These are phyloP conservation scores for Fusarium liriodendri DNA, from an alignment of 2,329 filamentous ascomycete genomes.

Conservation along the genomic window DNA sequence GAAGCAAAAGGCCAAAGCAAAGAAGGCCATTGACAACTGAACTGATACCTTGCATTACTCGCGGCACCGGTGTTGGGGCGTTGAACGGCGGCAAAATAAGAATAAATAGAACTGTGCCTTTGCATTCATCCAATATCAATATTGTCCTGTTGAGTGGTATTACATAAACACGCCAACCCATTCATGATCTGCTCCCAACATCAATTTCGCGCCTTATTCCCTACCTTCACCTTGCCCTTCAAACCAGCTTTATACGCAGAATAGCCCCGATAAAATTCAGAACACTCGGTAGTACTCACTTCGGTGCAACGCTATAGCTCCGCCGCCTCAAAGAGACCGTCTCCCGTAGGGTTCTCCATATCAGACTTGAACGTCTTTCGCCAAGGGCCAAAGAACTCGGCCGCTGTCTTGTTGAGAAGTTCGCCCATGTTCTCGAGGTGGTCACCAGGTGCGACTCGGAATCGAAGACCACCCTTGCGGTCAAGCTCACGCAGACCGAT, in stretches of 20 bases:
- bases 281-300: constrained; percentile 17
- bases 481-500: constrained; percentile 85
- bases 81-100: constrained; percentile 42
- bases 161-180: constrained; percentile 27
- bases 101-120: constrained; percentile 38
- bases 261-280: constrained; percentile 12
- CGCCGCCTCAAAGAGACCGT: constrained; percentile 37
- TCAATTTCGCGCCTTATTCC: neutral
- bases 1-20: constrained; percentile 69
- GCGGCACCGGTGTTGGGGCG: constrained; percentile 50
- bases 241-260: constrained; percentile 7
- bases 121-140: constrained; percentile 34
- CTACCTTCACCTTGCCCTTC: neutral
- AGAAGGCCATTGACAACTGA: constrained; percentile 61
- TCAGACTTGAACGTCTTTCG: constrained; percentile 51
- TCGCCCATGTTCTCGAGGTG: constrained; percentile 85
- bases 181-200: neutral
- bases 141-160: constrained; percentile 32
- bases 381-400: constrained; percentile 71
- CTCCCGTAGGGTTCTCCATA: constrained; percentile 18
- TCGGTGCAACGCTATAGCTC: constrained; percentile 50
- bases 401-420: constrained; percentile 73
- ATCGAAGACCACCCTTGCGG: constrained; percentile 80
- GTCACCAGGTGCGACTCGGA: constrained; percentile 76
- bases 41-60: constrained; percentile 48